Evolutionary conservation across 371 early-diverging fungal species (phyloP), one percentile per base, ranked within the genome.

Genomic region (Mucor indicus): DNA sequence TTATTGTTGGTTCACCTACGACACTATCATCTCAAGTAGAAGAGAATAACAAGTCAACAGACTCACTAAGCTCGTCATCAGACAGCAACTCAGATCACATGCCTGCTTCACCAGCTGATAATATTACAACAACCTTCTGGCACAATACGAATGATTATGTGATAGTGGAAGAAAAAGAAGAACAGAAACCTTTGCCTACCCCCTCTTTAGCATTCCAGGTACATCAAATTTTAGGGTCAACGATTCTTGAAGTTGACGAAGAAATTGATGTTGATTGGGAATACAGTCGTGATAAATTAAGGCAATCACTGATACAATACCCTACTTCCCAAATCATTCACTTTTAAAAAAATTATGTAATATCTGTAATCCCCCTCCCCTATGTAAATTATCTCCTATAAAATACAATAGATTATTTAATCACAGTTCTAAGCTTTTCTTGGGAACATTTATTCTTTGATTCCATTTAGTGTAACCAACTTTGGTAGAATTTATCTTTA

Each of bases 251-350:
- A 30, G 54, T 57, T 3, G 62, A 62, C 40, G 50, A 57, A 19
- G 57, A 62, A 16, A 62, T 62, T 16, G 62, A 62, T 25, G 11
- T 35, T 27, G 54, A 57, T 33, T 62, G 62, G 62, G 62, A 62
- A 35, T 16, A 38, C 13, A 56, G 57, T 11, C 35, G 62, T 36
- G 42, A 29, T 13, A 12, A 16, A 17, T 35, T 62, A 32, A 25
- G 27, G 15, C 53, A 46, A 33, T 53, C 47, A n/a, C n/a, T n/a
- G n/a, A n/a, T n/a, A n/a, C n/a, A n/a, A n/a, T n/a, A n/a, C n/a
- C n/a, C n/a, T n/a, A n/a, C n/a, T n/a, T n/a, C n/a, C n/a, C n/a
- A n/a, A n/a, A n/a, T n/a, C n/a, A n/a, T n/a, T n/a, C n/a, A n/a
- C n/a, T n/a, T n/a, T n/a, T n/a, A n/a, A n/a, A n/a, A n/a, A n/a